A percentile compares a stretch with the other conserved stretches of the same genome.
These are phyloP conservation scores for Eucalyptus leucophloia DNA, from an alignment of 345 rosid genomes.

Conservation along the genomic window DNA sequence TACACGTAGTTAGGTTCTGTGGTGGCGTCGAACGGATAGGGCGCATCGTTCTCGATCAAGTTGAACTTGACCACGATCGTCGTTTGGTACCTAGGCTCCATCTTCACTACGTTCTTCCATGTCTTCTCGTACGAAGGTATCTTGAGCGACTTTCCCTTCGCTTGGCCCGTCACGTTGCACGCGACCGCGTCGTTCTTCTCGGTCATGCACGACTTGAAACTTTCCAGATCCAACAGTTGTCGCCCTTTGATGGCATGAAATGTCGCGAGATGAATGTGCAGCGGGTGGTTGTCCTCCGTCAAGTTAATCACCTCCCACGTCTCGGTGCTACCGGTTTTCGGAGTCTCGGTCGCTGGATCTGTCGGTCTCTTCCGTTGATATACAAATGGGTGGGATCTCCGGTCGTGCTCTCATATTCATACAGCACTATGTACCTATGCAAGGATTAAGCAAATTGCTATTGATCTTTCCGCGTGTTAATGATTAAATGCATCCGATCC, in stretches of 20 bases:
- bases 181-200: not conserved
- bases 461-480: not conserved
- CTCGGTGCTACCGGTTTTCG: not conserved
- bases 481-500: not conserved
- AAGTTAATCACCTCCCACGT: constrained; percentile 3
- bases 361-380: not conserved
- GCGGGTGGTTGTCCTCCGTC: not conserved
- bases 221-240: not conserved
- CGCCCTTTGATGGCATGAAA: not conserved
- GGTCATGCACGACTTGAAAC: constrained; percentile 1
- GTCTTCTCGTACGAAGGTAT: not conserved
- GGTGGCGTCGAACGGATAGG: constrained; percentile 2
- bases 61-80: constrained; percentile 1
- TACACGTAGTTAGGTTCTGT: not conserved
- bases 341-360: not conserved
- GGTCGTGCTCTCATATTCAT: not conserved
- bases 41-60: not conserved
- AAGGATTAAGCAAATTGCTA: not conserved
- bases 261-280: not conserved
- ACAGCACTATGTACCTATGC: too few species aligned
- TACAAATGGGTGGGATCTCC: not conserved
- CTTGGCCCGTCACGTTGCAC: not conserved
- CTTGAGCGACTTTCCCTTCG: not conserved
- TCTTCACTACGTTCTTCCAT: constrained; percentile 4
- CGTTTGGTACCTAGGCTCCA: not conserved